phyloP scores from a whole-genome alignment of 768 basidiomycete genomes.

The Butyriboletus loyo region DNA sequence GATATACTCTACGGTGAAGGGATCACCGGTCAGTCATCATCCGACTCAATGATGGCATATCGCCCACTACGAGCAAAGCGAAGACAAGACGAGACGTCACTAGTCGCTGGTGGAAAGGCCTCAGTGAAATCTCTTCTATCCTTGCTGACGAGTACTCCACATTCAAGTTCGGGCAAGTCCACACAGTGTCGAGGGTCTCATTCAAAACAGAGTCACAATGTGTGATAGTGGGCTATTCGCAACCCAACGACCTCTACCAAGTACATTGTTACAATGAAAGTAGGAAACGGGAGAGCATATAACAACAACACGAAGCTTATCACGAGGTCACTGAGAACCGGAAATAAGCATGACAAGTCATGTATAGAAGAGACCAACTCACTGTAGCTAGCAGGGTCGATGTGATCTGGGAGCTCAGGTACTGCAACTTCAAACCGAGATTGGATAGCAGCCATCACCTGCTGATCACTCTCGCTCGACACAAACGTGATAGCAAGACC shows the following conservation, averaged over 20 bases:
- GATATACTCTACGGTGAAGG: too few relatives aligned
- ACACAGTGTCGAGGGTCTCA: neutral
- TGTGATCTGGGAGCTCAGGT: conserved; percentile 88
- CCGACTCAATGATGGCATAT: too few relatives aligned
- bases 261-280: conserved; percentile 24
- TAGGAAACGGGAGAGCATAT: conserved; percentile 6
- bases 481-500: conserved; percentile 98
- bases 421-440: conserved; percentile 97
- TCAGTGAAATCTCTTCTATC: neutral
- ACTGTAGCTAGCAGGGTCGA: conserved; percentile 96
- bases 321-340: conserved; percentile 42
- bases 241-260: conserved; percentile 8
- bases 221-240: neutral
- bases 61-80: too few relatives aligned
- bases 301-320: conserved; percentile 23
- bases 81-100: too few relatives aligned
- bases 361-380: conserved; percentile 33
- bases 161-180: neutral
- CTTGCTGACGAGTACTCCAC: neutral
- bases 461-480: conserved; percentile 86
- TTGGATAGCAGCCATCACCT: conserved; percentile 94
- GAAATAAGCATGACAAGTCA: neutral
- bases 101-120: too few relatives aligned
- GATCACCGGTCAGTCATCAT: neutral
- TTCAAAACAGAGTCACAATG: conserved; percentile 10